Conservation (phyloP, 345 rosid species). For the Camelina neglecta region DNA sequence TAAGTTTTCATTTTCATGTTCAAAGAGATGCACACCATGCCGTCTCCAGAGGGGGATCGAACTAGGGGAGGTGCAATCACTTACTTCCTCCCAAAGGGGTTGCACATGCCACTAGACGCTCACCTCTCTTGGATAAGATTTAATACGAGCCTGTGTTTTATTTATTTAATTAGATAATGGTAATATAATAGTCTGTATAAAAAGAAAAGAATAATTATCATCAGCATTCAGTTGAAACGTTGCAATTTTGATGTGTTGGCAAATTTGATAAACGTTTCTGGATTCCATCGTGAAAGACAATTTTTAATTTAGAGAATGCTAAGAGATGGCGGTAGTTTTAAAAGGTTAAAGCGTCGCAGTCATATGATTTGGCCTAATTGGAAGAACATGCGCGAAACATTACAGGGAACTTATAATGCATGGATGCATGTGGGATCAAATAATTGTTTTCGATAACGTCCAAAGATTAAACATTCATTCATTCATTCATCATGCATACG, state of each 20-base stretch:
- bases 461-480: slow-evolving; percentile 21
- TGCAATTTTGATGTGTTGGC: neutral
- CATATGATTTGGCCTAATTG: slow-evolving; percentile 31
- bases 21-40: no score
- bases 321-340: neutral
- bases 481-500: neutral
- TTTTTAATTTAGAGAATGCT: neutral
- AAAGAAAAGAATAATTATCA: neutral
- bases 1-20: neutral
- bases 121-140: neutral
- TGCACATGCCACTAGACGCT: neutral
- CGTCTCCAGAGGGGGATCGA: no score
- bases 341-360: slow-evolving; percentile 29
- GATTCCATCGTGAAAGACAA: neutral
- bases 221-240: slow-evolving; percentile 12
- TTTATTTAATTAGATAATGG: neutral
- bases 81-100: neutral
- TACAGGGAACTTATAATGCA: slow-evolving; percentile 23
- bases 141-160: neutral
- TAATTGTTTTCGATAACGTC: slow-evolving; percentile 43
- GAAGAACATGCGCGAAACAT: slow-evolving; percentile 40
- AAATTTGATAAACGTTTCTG: neutral
- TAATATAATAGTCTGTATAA: neutral
- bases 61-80: neutral
- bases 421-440: slow-evolving; percentile 40